phyloP scores from a whole-genome alignment of 805 yeast genomes.

The Blastobotrys americana region DNA sequence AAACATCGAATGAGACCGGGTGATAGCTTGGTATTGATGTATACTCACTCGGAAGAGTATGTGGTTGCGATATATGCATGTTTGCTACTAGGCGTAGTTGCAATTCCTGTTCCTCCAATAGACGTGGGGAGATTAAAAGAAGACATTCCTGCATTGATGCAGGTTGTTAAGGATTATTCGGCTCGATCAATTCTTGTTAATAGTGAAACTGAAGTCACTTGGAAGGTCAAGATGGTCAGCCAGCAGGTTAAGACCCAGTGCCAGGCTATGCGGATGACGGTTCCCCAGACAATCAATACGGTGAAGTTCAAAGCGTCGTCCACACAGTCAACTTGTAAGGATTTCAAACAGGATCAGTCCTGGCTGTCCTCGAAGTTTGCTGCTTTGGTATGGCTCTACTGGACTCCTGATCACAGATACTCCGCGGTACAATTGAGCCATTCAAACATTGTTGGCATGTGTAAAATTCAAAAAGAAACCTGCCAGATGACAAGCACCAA shows the following conservation, averaged over 20 bases:
- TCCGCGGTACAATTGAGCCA: conserved; percentile 53
- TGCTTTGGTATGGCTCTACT: conserved; percentile 60
- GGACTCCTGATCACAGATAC: conserved; percentile 64
- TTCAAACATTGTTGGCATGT: conserved; percentile 59
- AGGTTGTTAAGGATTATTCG: conserved; percentile 61
- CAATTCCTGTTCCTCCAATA: conserved; percentile 69
- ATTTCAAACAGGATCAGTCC: conserved; percentile 18
- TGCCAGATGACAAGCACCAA: conserved; percentile 68
- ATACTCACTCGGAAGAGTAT: conserved; percentile 81
- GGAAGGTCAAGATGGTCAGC: conserved; percentile 62
- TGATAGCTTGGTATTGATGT: conserved; percentile 70
- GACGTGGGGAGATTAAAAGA: conserved; percentile 61
- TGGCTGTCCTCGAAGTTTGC: conserved; percentile 36
- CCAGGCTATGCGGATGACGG: conserved; percentile 24
- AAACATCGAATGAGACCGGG: conserved; percentile 62
- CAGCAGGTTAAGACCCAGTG: conserved; percentile 46
- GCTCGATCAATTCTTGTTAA: conserved; percentile 71
- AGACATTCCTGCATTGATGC: conserved; percentile 61
- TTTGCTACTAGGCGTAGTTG: conserved; percentile 68
- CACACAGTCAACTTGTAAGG: conserved; percentile 22
- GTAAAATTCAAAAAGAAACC: conserved; percentile 87
- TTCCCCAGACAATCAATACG: conserved; percentile 60
- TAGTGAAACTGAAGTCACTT: conserved; percentile 58
- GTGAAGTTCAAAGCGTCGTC: conserved; percentile 42
- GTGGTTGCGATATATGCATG: conserved; percentile 82